Evolutionary conservation across 768 basidiomycete species (phyloP), one percentile per base, ranked within the genome.

Genomic region (Auricularia auricula-judae): DNA sequence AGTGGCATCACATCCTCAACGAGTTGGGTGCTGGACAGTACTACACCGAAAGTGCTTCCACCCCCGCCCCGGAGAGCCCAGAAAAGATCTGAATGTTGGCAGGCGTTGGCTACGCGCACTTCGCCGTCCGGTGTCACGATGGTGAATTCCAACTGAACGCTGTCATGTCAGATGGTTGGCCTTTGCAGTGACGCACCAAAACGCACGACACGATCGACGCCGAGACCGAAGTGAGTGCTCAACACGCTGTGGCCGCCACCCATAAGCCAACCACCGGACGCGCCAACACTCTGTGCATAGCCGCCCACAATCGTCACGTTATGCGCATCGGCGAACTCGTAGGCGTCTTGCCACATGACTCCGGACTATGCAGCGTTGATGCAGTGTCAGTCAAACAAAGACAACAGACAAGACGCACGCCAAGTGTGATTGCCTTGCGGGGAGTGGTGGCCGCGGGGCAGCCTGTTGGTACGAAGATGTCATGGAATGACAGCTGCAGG

Each of bases 61-160:
- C 83, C 83, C 1, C 79, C 79, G 0, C 82, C 82, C 39, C 82
- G 75, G 62, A 85, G 76, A 16, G 82, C 83, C 65, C 77, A 85
- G 72, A 83, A 84, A 0, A 84, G 75, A 71, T 84, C 82, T 63
- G 42, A 65, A 65, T 83, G 81, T 68, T 83, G 72, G 67, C 76
- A 71, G 0, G 74, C 76, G 70, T 82, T 84, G 3, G 74, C 82
- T 1, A 74, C 75, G 35, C 79, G 76, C 66, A 72, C 72, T 33
- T 73, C 65, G 0, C 83, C 84, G 68, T 82, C 81, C 0, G 84
- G 81, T 1, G 82, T 83, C 4, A 84, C 82, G 3, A 84, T 72
- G 65, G 80, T 80, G 70, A 77, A 79, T 70, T 85, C 74, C 39
- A 42, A 42, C 39, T 42, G 3, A 4, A 42, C 29, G 29, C 29